Evolutionary conservation across 805 yeast species (phyloP), one percentile per base, ranked within the genome.

Genomic region (Starmerella potacharoeniae): DNA sequence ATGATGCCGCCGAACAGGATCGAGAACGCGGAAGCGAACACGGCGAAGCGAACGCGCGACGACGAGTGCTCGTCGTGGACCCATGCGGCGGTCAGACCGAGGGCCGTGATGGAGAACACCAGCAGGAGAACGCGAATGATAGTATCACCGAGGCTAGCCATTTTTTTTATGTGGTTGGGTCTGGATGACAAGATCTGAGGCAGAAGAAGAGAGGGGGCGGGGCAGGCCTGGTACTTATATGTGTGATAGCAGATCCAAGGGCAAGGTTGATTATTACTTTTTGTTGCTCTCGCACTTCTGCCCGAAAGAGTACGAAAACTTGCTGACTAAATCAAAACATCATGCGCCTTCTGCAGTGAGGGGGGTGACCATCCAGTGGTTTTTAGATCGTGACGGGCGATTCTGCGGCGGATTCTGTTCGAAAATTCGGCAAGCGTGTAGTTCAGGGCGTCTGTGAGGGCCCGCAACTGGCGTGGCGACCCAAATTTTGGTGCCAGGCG

Each of bases 31-130:
- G 95, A 82, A 40, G 96, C 81, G 69, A 93, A 93, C 56, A 93
- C 80, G 60, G 71, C 84, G 71, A 85, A 89, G 76, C 88, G 89
- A 61, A 93, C 95, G 72, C 93, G 93, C 49, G 95, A 82, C 63
- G 71, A 73, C 43, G 60, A 40, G 68, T 79, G 75, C 63, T 68
- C 67, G 66, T 79, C 81, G 58, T 86, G 86, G 44, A 68, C 70
- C 65, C 91, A 79, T n/a, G 93, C 84, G 63, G 89, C 96, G 61
- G 93, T 80, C 66, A 91, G 77, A 70, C 96, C 98, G 59, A 93
- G 80, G 54, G 82, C 79, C 66, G 90, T 80, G 57, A 82, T 81
- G 60, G 89, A 77, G 72, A 87, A 82, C 65, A 80, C 74, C 66
- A 90, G 84, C 77, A 87, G 85, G 52, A 82, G 63, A 45, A 71